Base-by-base conservation (phyloP, 2,329 filamentous ascomycete species). In the Diaporthe sp. region DNA sequence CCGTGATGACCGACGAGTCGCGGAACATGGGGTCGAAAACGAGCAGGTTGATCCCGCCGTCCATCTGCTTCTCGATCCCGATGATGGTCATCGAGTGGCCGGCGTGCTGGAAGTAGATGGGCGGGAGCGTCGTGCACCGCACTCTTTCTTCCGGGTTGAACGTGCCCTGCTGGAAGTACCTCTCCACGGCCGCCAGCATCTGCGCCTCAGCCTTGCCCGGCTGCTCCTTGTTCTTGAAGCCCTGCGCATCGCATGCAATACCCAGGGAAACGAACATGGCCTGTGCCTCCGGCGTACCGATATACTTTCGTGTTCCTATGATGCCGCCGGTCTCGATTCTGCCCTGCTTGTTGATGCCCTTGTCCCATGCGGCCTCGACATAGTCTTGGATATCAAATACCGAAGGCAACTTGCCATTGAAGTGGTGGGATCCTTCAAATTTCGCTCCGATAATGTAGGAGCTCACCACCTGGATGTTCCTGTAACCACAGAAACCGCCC, bases 81-180 rank as follows among this genome's bases (percentile, higher is more conserved):
- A 98, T 88, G 71, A 98, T 95, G 0, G 95, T 98, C 86, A 98
- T 88, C 1, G 96, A 98, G 83, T 98, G 96, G 3, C 95, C 95
- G 78, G 92, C 91, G 79, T 97, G 94, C 82, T 98, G 96, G 77
- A 98, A 92, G 84, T 98, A 98, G 55, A 98, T 92, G 0, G 97
- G 96, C 53, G 96, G 92, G 10, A 96, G 86, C 19, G 88, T 84
- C 0, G 96, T 98, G 72, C 88, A 85, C 71, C 91, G 88, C n/a
- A 98, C 90, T 80, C 92, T 94, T 49, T 89, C 86, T 8, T 85
- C 80, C 7, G 84, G 85, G 70, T 90, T 84, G 9, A 86, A 85
- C 6, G 85, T 84, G 19, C 88, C 89, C n/a, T 85, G 85, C 76
- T 89, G 84, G 80, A 98, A 98, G 82, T 98, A 98, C 1, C 86